phyloP scores from a whole-genome alignment of 2,329 filamentous ascomycete genomes.

The Pseudogymnoascus sp. region DNA sequence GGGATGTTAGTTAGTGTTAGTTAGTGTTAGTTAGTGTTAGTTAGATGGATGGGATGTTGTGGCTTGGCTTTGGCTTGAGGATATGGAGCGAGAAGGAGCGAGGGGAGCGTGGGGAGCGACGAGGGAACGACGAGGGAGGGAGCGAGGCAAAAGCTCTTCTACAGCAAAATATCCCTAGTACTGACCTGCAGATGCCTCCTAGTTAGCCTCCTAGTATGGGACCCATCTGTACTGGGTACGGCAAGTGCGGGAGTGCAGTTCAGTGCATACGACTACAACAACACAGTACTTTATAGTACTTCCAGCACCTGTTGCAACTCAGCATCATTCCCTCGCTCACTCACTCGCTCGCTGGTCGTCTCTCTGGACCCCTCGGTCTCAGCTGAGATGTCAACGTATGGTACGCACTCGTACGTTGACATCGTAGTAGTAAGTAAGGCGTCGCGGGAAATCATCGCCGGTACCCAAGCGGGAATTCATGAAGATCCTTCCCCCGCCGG shows the following conservation, averaged over 20 bases:
- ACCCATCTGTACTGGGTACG: not conserved
- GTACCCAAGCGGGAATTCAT: not conserved
- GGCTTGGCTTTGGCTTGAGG: not conserved
- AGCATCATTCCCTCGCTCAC: not conserved
- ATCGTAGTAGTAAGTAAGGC: not conserved
- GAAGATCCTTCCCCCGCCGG: not conserved
- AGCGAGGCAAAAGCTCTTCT: not conserved
- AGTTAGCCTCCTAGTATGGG: not conserved
- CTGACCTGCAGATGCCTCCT: not conserved
- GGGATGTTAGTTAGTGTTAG: not conserved
- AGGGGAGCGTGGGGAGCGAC: no score
- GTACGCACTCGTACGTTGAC: not conserved
- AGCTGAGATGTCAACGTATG: not conserved
- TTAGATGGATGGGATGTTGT: not conserved
- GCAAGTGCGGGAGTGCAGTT: not conserved
- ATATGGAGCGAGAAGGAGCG: not conserved
- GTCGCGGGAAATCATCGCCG: not conserved
- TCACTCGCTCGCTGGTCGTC: not conserved
- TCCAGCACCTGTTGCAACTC: not conserved
- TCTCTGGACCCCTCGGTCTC: slow-evolving; percentile 6
- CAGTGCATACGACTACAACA: not conserved
- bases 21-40: no score
- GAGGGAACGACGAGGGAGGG: not conserved
- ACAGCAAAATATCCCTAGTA: not conserved
- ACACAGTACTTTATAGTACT: not conserved